Conservation (phyloP, 495 filamentous ascomycete species). For the Cudoniella acicularis region DNA sequence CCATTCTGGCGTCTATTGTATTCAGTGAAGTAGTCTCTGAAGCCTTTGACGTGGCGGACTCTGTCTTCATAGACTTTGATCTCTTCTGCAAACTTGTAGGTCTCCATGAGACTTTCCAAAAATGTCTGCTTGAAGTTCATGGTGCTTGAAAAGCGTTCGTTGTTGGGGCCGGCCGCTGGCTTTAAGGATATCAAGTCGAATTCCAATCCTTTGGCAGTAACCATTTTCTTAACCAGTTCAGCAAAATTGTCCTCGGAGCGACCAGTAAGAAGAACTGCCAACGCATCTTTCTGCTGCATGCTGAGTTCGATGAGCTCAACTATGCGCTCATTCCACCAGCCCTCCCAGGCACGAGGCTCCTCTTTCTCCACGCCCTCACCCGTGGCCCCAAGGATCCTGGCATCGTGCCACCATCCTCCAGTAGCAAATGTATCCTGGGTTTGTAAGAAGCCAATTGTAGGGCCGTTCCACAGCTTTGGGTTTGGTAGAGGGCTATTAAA, state of each 20-base stretch:
- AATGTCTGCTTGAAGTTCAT: slow-evolving; percentile 87
- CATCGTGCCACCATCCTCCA: slow-evolving; percentile 98
- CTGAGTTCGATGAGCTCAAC: slow-evolving; percentile 77
- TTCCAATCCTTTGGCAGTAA: slow-evolving; percentile 68
- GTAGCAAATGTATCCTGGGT: slow-evolving; percentile 71
- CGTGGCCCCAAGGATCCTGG: slow-evolving; percentile 77
- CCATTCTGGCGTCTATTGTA: slow-evolving; percentile 58
- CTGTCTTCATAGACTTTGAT: slow-evolving; percentile 67
- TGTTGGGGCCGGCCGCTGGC: slow-evolving; percentile 73
- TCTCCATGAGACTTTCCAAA: slow-evolving; percentile 72
- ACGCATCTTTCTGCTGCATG: slow-evolving; percentile 80
- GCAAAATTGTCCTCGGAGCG: slow-evolving; percentile 72
- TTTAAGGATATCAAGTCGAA: slow-evolving; percentile 92
- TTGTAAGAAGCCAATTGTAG: slow-evolving; percentile 71
- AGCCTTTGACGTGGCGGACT: slow-evolving; percentile 62
- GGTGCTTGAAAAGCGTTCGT: slow-evolving; percentile 70
- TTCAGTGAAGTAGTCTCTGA: slow-evolving; percentile 73
- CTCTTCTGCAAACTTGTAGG: slow-evolving; percentile 78
- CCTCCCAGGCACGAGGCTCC: slow-evolving; percentile 79
- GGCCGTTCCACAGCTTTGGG: slow-evolving; percentile 75
- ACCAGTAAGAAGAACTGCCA: slow-evolving; percentile 89
- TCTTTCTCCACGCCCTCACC: slow-evolving; percentile 81
- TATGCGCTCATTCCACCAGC: slow-evolving; percentile 97
- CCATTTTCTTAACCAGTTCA: slow-evolving; percentile 78
- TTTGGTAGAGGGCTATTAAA: slow-evolving; percentile 91